These are phyloP conservation scores for Trametes coccinea DNA, from an alignment of 768 basidiomycete species.

Conservation along the genomic window DNA sequence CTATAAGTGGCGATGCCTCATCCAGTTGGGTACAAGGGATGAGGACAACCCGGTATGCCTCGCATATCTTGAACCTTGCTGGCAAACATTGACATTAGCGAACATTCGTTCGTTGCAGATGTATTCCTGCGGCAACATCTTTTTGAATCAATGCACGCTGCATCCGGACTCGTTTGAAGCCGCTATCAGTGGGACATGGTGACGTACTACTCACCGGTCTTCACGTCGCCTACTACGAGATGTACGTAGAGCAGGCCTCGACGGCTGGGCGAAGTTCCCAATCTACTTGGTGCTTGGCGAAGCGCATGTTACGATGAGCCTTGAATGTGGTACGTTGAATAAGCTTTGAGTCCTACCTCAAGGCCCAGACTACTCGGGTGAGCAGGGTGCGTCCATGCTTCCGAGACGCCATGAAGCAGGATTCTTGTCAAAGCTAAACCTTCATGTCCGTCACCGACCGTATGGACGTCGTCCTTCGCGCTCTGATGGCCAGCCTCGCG, in stretches of 20 bases:
- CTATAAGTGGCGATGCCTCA: constrained; percentile 1
- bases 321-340: too few relatives aligned
- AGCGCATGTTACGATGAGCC: too few relatives aligned
- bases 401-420: too few relatives aligned
- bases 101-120: neutral
- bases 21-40: constrained; percentile 10
- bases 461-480: neutral
- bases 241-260: too few relatives aligned
- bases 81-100: neutral
- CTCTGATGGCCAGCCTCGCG: neutral
- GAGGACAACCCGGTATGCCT: constrained; percentile 10
- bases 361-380: too few relatives aligned
- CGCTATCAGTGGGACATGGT: constrained; percentile 1
- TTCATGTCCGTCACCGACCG: neutral
- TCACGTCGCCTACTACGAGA: too few relatives aligned
- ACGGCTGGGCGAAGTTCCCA: too few relatives aligned
- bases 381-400: too few relatives aligned
- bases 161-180: constrained; percentile 4
- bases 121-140: constrained; percentile 7
- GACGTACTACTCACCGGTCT: too few relatives aligned
- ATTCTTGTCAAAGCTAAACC: too few relatives aligned
- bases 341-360: too few relatives aligned
- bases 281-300: too few relatives aligned
- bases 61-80: neutral
- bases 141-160: constrained; percentile 2